Percentiles rank a stretch among this genome's conserved stretches.
phyloP scores from a whole-genome alignment of 345 rosid genomes.

The sweet orange (Citrus sinensis) region DNA sequence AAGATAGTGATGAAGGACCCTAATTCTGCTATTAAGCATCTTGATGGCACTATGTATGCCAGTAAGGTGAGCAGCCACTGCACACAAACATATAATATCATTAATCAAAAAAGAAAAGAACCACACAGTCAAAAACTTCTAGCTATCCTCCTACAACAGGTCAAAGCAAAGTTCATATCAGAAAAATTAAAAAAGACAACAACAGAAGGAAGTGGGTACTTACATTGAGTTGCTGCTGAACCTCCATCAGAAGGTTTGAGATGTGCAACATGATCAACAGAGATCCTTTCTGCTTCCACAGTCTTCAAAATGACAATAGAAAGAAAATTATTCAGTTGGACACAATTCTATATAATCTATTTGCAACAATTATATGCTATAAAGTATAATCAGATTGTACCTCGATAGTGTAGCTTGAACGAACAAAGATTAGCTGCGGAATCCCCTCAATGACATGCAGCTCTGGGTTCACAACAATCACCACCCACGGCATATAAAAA shows the following conservation, averaged over 20 bases:
- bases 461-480: conserved; percentile 42
- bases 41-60: conserved; percentile 97
- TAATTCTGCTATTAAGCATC: conserved; percentile 93
- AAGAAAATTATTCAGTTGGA: conserved; percentile 2
- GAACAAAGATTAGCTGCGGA: conserved; percentile 89
- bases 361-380: not conserved
- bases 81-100: conserved; percentile 14
- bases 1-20: conserved; percentile 91
- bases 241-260: conserved; percentile 98
- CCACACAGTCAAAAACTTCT: no score
- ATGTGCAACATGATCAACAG: conserved; percentile 99
- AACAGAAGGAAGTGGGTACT: conserved; percentile 6
- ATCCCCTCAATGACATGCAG: conserved; percentile 95
- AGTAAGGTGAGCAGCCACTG: conserved; percentile 99
- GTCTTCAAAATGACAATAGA: conserved; percentile 43
- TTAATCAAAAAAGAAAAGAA: not conserved
- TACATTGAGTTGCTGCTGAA: conserved; percentile 94
- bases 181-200: not conserved
- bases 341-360: not conserved
- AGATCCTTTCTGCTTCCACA: conserved; percentile 91
- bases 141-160: not conserved
- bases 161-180: not conserved
- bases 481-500: conserved; percentile 11
- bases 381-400: conserved; percentile 26
- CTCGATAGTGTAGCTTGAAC: conserved; percentile 92